A percentile compares a stretch with the other conserved stretches of the same genome.
These are phyloP conservation scores for Monosporascus sp. DNA, from an alignment of 2,329 filamentous ascomycete genomes.

Conservation along the genomic window DNA sequence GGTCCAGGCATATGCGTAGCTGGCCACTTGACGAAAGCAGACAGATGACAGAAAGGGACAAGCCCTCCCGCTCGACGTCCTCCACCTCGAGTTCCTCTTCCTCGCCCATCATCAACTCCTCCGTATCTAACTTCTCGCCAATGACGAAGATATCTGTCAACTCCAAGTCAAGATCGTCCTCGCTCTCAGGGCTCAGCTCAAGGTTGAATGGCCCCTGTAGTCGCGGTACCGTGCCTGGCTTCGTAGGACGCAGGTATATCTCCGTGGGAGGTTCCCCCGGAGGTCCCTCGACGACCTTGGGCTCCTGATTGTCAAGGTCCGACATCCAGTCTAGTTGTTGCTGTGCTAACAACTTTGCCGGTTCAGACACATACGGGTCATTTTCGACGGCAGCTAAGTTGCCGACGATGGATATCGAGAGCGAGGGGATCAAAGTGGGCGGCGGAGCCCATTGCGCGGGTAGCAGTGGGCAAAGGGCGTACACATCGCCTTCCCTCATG, in stretches of 20 bases:
- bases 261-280: constrained; percentile 47
- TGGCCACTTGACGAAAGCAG: constrained; percentile 57
- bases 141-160: constrained; percentile 60
- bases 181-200: constrained; percentile 47
- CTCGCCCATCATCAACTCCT: constrained; percentile 59
- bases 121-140: constrained; percentile 56
- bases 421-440: constrained; percentile 70
- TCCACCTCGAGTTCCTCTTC: constrained; percentile 57
- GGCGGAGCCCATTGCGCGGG: constrained; percentile 81
- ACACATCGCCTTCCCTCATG: constrained; percentile 91
- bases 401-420: constrained; percentile 77
- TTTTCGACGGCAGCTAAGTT: constrained; percentile 62
- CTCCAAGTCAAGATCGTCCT: constrained; percentile 51
- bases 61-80: constrained; percentile 51
- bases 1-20: constrained; percentile 56
- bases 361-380: constrained; percentile 47
- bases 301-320: constrained; percentile 60
- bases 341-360: constrained; percentile 53
- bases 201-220: constrained; percentile 60
- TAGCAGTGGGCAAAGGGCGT: constrained; percentile 85
- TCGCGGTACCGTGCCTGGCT: constrained; percentile 53
- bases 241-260: constrained; percentile 52
- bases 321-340: constrained; percentile 66
- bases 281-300: constrained; percentile 46
- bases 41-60: constrained; percentile 57